Percentiles rank a stretch among this genome's conserved stretches.
These are phyloP conservation scores for Aureobasidium sp. DNA, from an alignment of 2,329 filamentous ascomycete species.

Conservation along the genomic window DNA sequence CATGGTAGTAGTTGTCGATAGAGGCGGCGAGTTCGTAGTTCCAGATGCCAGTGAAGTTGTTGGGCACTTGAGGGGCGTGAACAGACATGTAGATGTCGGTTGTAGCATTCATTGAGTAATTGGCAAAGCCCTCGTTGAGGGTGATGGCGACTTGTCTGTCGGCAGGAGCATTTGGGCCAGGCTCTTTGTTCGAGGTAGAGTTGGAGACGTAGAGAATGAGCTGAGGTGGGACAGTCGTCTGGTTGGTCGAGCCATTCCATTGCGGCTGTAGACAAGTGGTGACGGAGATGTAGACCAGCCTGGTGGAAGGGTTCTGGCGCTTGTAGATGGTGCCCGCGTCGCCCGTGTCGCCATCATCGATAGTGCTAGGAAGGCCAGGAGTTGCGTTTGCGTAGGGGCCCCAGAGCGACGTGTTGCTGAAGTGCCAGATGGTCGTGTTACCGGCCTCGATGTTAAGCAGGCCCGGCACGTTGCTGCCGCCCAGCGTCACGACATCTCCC, in stretches of 20 bases:
- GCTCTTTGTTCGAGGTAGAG: slow-evolving; percentile 52
- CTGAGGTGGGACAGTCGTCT: slow-evolving; percentile 49
- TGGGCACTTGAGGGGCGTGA: slow-evolving; percentile 58
- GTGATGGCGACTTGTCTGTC: slow-evolving; percentile 36
- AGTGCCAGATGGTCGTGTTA: slow-evolving; percentile 56
- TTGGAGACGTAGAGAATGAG: slow-evolving; percentile 72
- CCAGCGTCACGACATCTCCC: slow-evolving; percentile 19
- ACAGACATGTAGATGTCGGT: slow-evolving; percentile 71
- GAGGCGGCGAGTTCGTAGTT: slow-evolving; percentile 78
- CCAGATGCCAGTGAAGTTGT: slow-evolving; percentile 59
- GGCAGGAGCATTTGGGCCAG: slow-evolving; percentile 50
- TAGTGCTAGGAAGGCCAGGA: slow-evolving; percentile 25
- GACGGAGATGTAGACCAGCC: slow-evolving; percentile 69
- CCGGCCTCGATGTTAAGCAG: slow-evolving; percentile 57
- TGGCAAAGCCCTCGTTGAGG: slow-evolving; percentile 64
- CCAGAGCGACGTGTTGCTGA: slow-evolving; percentile 51
- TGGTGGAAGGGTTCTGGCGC: slow-evolving; percentile 25
- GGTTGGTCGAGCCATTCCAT: slow-evolving; percentile 43
- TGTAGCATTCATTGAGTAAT: slow-evolving; percentile 54
- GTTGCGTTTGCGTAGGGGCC: slow-evolving; percentile 31
- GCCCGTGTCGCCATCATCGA: slow-evolving; percentile 14
- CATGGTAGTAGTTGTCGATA: slow-evolving; percentile 69
- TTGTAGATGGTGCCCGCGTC: slow-evolving; percentile 17
- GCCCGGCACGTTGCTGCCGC: slow-evolving; percentile 57
- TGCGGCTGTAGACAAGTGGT: slow-evolving; percentile 78